These are phyloP conservation scores for Santalum album DNA, from an alignment of 164 flowering plant genomes.

Conservation along the genomic window DNA sequence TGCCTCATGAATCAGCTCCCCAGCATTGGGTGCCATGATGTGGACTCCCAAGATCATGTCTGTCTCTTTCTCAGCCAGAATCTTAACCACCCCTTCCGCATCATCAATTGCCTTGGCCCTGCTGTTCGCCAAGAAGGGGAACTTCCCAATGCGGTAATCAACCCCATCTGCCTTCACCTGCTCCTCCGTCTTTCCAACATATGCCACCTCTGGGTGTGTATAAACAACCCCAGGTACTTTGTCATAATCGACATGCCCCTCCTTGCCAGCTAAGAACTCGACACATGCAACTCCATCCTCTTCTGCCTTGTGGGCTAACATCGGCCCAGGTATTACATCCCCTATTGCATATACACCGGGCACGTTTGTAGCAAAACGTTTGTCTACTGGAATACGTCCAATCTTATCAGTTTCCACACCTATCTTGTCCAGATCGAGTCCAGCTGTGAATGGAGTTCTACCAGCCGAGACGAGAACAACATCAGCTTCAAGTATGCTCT, in stretches of 20 bases:
- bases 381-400: slow-evolving; percentile 64
- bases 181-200: slow-evolving; percentile 90
- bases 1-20: slow-evolving; percentile 91
- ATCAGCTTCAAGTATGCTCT: slow-evolving; percentile 74
- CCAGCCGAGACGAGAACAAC: slow-evolving; percentile 92
- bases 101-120: slow-evolving; percentile 88
- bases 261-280: slow-evolving; percentile 79
- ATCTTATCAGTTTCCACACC: slow-evolving; percentile 75
- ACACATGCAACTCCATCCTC: slow-evolving; percentile 94
- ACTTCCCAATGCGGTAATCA: slow-evolving; percentile 68
- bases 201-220: slow-evolving; percentile 90
- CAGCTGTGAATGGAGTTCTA: slow-evolving; percentile 64
- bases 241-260: slow-evolving; percentile 83
- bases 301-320: slow-evolving; percentile 94
- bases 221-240: slow-evolving; percentile 85
- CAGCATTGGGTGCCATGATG: slow-evolving; percentile 86
- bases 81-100: slow-evolving; percentile 88
- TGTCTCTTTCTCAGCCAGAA: slow-evolving; percentile 74
- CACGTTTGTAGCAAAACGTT: slow-evolving; percentile 53
- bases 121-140: slow-evolving; percentile 88
- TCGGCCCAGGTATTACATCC: slow-evolving; percentile 89
- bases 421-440: slow-evolving; percentile 68
- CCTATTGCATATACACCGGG: slow-evolving; percentile 78
- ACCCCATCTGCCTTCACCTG: slow-evolving; percentile 71
- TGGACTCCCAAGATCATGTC: slow-evolving; percentile 89